phyloP scores from a whole-genome alignment of 2,329 filamentous ascomycete species.

The Clonostachys chloroleuca region DNA sequence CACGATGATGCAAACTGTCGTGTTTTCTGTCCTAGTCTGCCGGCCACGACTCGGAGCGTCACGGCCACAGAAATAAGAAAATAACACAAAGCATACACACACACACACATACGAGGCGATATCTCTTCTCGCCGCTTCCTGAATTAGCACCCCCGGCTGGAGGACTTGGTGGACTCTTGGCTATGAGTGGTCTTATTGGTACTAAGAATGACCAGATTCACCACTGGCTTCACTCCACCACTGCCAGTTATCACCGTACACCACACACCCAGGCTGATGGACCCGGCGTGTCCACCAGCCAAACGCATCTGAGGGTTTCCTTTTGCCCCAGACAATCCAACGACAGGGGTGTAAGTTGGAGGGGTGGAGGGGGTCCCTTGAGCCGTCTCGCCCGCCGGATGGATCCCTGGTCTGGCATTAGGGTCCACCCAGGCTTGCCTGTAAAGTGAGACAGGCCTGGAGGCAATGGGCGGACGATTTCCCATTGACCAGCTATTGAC shows the following conservation, averaged over 20 bases:
- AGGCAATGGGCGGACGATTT: slow-evolving; percentile 19
- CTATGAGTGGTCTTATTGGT: no score
- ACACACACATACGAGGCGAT: not conserved
- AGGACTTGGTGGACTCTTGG: no score
- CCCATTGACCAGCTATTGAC: not conserved
- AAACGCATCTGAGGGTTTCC: slow-evolving; percentile 4
- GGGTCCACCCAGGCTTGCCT: slow-evolving; percentile 27
- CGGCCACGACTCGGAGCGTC: no score
- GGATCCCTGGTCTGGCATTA: slow-evolving; percentile 6
- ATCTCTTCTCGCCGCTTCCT: no score
- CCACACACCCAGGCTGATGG: not conserved
- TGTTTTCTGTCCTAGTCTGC: no score
- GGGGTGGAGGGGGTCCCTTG: slow-evolving; percentile 7
- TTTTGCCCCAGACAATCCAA: slow-evolving; percentile 7
- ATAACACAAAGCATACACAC: not conserved
- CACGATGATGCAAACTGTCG: no score
- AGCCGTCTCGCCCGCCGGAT: slow-evolving; percentile 12
- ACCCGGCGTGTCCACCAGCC: not conserved
- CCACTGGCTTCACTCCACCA: not conserved
- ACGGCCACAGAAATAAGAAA: not conserved
- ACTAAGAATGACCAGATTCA: no score
- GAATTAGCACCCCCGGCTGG: no score
- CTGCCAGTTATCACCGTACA: not conserved
- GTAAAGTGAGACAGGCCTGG: slow-evolving; percentile 51
- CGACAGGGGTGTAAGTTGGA: slow-evolving; percentile 2